A percentile compares a stretch with the other conserved stretches of the same genome.
phyloP scores from a whole-genome alignment of 768 basidiomycete genomes.

The Phylloporus scabripes region DNA sequence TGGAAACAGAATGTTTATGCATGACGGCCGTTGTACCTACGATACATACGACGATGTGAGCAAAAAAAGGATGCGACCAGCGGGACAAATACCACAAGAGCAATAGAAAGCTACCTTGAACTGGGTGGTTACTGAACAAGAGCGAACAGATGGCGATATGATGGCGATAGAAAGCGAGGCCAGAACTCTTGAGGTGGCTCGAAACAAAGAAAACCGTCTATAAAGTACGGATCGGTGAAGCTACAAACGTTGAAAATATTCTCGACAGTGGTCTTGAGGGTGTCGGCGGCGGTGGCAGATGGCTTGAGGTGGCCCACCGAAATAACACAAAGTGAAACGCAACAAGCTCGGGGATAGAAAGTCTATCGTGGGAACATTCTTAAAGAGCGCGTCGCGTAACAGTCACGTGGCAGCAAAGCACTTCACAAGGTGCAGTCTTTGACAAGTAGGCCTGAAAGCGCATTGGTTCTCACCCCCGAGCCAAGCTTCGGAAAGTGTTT shows the following conservation, averaged over 20 bases:
- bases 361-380: slow-evolving; percentile 28
- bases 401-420: slow-evolving; percentile 32
- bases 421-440: background rate
- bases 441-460: background rate
- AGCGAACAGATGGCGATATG: slow-evolving; percentile 20
- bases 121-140: slow-evolving; percentile 11
- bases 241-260: slow-evolving; percentile 3
- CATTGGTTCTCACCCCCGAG: background rate
- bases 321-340: slow-evolving; percentile 27
- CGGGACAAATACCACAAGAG: slow-evolving; percentile 1
- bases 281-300: slow-evolving; percentile 10
- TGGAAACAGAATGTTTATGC: slow-evolving; percentile 29
- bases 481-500: background rate
- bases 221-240: slow-evolving; percentile 14
- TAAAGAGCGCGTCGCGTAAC: slow-evolving; percentile 37
- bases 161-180: slow-evolving; percentile 22
- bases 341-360: slow-evolving; percentile 22
- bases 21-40: slow-evolving; percentile 18
- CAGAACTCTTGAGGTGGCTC: slow-evolving; percentile 19
- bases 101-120: slow-evolving; percentile 19
- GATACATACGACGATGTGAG: slow-evolving; percentile 5
- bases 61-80: background rate
- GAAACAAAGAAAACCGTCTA: slow-evolving; percentile 7
- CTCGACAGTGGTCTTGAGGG: slow-evolving; percentile 10
- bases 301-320: slow-evolving; percentile 12